phyloP scores from a whole-genome alignment of 306 rosid genomes.

The Trifolium pratense region DNA sequence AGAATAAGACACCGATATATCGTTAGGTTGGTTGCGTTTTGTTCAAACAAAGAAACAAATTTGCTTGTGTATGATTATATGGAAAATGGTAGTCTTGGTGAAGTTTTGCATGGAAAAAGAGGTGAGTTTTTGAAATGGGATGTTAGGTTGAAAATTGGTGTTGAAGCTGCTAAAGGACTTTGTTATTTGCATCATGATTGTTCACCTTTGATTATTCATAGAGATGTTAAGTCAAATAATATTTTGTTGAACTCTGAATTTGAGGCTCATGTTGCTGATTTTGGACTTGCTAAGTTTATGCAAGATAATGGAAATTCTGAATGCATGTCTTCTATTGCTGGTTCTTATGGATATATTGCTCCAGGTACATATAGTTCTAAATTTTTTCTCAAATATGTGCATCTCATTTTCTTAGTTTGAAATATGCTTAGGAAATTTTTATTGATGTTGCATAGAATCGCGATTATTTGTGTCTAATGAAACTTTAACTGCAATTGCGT shows the following conservation, averaged over 20 bases:
- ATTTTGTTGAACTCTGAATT: constrained; percentile 70
- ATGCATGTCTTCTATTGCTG: constrained; percentile 95
- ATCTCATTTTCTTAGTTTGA: neutral
- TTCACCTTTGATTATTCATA: constrained; percentile 74
- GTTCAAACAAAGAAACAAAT: constrained; percentile 76
- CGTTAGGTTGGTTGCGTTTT: constrained; percentile 74
- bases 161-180: constrained; percentile 88
- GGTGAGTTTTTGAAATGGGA: constrained; percentile 78
- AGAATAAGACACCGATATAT: constrained; percentile 85
- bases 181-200: constrained; percentile 90
- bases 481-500: neutral
- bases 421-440: neutral
- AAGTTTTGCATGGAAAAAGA: constrained; percentile 75
- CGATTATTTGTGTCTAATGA: neutral
- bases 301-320: constrained; percentile 77
- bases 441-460: neutral
- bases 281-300: constrained; percentile 89
- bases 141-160: constrained; percentile 71
- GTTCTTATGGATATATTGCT: constrained; percentile 93
- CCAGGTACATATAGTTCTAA: constrained; percentile 64
- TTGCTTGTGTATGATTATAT: constrained; percentile 83
- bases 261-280: constrained; percentile 94
- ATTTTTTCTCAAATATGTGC: neutral
- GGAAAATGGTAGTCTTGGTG: constrained; percentile 87
- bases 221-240: constrained; percentile 90